Evolutionary conservation across 2,329 filamentous ascomycete species (phyloP).

Genomic region (Tolypocladium ovalisporum): DNA sequence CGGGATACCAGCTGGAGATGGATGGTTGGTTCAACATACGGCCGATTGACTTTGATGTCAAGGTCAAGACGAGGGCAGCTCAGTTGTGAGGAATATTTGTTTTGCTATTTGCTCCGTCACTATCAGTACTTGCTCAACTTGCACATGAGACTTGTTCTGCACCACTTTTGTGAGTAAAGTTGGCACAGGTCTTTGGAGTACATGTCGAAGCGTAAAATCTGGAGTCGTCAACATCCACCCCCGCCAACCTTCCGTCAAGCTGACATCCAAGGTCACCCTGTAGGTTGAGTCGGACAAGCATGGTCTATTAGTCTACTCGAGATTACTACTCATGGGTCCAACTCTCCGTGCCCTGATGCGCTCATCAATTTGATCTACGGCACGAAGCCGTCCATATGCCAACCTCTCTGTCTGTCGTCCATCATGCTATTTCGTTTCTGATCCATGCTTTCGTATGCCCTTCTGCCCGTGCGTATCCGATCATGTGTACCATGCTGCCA

Average conservation of each 20-base stretch:
- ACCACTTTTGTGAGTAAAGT: too few relatives aligned
- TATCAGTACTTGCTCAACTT: neutral
- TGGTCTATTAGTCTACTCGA: too few relatives aligned
- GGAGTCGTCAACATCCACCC: too few relatives aligned
- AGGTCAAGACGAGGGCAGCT: constrained; percentile 25
- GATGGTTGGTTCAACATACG: constrained; percentile 43
- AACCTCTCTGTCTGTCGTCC: neutral
- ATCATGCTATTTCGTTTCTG: too few relatives aligned
- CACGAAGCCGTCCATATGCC: neutral
- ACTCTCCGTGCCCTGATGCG: too few relatives aligned
- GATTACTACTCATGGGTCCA: neutral
- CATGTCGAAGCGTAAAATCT: too few relatives aligned
- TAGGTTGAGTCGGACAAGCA: too few relatives aligned
- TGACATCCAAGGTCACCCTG: too few relatives aligned
- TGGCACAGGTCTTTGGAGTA: too few relatives aligned
- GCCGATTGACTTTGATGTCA: constrained; percentile 33
- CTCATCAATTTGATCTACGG: neutral
- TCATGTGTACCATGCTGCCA: neutral
- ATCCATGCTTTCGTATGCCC: neutral
- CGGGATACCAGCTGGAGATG: constrained; percentile 27
- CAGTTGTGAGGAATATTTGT: too few relatives aligned
- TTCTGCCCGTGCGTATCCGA: neutral
- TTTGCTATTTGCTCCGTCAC: neutral
- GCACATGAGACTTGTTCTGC: neutral
- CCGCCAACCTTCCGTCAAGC: too few relatives aligned